Evolutionary conservation across 2,329 filamentous ascomycete species (phyloP).

Genomic region (Zymoseptoria brevis): DNA sequence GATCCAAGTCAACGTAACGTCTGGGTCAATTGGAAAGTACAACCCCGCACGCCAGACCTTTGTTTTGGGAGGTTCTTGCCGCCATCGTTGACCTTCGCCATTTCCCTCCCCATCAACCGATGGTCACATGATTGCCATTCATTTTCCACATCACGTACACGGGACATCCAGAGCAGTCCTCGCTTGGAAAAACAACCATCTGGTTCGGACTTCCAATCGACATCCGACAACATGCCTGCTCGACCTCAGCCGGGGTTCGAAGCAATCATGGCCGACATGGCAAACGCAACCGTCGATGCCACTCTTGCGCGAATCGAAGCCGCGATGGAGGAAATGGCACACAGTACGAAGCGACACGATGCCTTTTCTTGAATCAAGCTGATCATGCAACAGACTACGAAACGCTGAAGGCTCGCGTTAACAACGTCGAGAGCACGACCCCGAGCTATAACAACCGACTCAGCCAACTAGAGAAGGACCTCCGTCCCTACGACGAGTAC

Average conservation of each 20-base stretch:
- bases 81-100: not conserved
- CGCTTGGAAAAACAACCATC: not conserved
- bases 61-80: not conserved
- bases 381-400: constrained; percentile 2
- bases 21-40: not conserved
- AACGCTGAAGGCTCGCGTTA: constrained; percentile 1
- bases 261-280: not conserved
- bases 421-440: not conserved
- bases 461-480: not conserved
- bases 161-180: not conserved
- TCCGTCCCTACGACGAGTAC: not conserved
- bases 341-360: not conserved
- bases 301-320: not conserved
- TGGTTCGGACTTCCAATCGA: not conserved
- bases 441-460: not conserved
- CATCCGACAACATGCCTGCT: not conserved
- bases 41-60: not conserved
- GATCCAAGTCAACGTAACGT: not conserved
- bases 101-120: not conserved
- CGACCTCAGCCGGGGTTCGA: not conserved
- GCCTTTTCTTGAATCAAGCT: not conserved
- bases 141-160: not conserved
- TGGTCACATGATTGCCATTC: not conserved
- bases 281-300: not conserved
- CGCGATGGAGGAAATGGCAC: not conserved